These are phyloP conservation scores for Fusarium buxicola DNA, from an alignment of 2,329 filamentous ascomycete genomes.

Conservation along the genomic window DNA sequence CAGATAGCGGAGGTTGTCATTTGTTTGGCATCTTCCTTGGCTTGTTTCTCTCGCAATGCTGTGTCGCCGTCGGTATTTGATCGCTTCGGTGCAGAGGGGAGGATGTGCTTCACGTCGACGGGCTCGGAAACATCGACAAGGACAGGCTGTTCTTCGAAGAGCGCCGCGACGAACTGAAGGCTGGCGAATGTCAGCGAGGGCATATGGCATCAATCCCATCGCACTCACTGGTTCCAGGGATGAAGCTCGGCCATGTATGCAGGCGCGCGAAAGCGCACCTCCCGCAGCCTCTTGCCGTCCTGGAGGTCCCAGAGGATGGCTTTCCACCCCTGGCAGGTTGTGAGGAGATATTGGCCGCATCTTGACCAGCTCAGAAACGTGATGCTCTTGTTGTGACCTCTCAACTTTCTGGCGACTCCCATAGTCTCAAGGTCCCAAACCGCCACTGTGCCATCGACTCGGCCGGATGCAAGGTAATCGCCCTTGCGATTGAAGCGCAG, in stretches of 20 bases:
- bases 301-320: constrained; percentile 94
- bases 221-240: constrained; percentile 81
- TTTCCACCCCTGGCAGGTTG: constrained; percentile 95
- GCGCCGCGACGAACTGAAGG: constrained; percentile 86
- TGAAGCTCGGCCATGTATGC: constrained; percentile 97
- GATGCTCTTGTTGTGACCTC: constrained; percentile 92
- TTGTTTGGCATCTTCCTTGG: constrained; percentile 92
- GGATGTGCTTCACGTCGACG: constrained; percentile 77
- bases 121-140: constrained; percentile 83
- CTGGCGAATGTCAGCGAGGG: constrained; percentile 51
- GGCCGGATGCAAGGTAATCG: constrained; percentile 93
- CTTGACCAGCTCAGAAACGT: constrained; percentile 96
- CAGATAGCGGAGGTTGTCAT: constrained; percentile 94
- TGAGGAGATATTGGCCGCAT: constrained; percentile 90
- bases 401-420: constrained; percentile 92
- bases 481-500: constrained; percentile 93
- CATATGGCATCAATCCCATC: neutral
- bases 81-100: constrained; percentile 86
- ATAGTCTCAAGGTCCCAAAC: constrained; percentile 98
- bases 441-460: constrained; percentile 93
- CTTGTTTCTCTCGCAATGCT: constrained; percentile 81
- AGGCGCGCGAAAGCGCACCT: constrained; percentile 90
- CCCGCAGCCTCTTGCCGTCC: constrained; percentile 76
- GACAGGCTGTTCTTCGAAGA: constrained; percentile 93
- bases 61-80: constrained; percentile 76